Conservation (phyloP, 495 filamentous ascomycete genomes). For the Hypoxylon perforatum region DNA sequence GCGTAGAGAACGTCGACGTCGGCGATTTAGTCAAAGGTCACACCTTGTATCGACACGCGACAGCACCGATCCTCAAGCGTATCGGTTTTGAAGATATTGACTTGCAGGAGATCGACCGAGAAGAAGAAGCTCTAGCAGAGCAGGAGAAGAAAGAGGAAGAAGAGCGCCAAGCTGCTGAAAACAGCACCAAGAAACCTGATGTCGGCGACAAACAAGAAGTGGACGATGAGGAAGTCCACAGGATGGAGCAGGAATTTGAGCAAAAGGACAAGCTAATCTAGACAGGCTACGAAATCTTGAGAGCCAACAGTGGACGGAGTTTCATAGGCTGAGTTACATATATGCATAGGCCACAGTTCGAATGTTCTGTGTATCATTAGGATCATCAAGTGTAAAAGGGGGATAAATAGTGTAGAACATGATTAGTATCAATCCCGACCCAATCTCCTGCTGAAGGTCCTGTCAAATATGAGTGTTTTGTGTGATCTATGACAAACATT, state of each 20-base stretch:
- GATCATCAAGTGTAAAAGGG: too few relatives aligned
- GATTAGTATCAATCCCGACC: too few relatives aligned
- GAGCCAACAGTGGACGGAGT: too few relatives aligned
- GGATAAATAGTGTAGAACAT: too few relatives aligned
- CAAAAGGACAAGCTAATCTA: slow-evolving; percentile 20
- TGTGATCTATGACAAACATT: too few relatives aligned
- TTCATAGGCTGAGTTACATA: too few relatives aligned
- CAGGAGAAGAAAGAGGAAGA: slow-evolving; percentile 56
- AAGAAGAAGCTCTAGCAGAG: slow-evolving; percentile 50
- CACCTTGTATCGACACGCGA: slow-evolving; percentile 65
- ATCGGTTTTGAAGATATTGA: slow-evolving; percentile 70
- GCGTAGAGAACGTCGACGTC: slow-evolving; percentile 70
- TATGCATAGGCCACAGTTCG: too few relatives aligned
- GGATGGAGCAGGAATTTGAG: slow-evolving; percentile 24
- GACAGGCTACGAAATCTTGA: background rate
- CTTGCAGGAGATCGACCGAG: slow-evolving; percentile 55
- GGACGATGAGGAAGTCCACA: slow-evolving; percentile 22
- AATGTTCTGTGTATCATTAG: too few relatives aligned
- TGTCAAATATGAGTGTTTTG: too few relatives aligned
- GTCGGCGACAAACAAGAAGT: background rate
- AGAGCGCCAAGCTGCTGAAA: slow-evolving; percentile 43
- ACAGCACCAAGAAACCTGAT: background rate
- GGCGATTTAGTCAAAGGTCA: slow-evolving; percentile 67
- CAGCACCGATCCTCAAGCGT: slow-evolving; percentile 66
- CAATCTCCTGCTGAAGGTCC: too few relatives aligned